Evolutionary conservation across 2,329 filamentous ascomycete species (phyloP).

Genomic region (Juglanconis oblonga): DNA sequence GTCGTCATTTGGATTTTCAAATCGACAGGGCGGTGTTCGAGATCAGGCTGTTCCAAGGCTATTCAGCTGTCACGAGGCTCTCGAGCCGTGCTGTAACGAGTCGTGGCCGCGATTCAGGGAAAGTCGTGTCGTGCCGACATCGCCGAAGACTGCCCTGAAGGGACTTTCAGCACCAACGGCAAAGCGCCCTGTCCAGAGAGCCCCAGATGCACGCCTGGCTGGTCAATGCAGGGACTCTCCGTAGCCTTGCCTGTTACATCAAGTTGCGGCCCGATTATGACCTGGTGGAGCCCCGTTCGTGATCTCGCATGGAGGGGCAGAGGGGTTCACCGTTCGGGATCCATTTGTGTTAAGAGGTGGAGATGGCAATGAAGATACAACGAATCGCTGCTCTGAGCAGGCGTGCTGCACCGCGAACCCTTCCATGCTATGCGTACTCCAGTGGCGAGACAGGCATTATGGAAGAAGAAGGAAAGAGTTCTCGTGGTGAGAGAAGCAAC

Average conservation of each 20-base stretch:
- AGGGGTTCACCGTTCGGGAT: too few species aligned
- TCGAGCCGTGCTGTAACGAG: not conserved
- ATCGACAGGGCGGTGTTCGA: not conserved
- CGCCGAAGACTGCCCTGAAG: not conserved
- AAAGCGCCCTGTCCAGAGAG: not conserved
- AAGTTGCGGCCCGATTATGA: not conserved
- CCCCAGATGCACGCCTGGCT: not conserved
- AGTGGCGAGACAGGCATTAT: too few species aligned
- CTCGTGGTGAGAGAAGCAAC: not conserved
- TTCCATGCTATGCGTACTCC: too few species aligned
- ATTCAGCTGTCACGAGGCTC: not conserved
- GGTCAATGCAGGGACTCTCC: not conserved
- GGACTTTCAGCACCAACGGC: not conserved
- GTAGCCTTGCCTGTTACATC: not conserved
- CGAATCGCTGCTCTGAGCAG: too few species aligned
- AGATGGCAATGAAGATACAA: too few species aligned
- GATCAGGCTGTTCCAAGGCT: not conserved
- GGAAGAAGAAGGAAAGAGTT: too few species aligned
- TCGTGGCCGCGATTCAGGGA: not conserved
- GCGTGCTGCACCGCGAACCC: too few species aligned
- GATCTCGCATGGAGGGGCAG: not conserved
- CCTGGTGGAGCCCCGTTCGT: conserved; percentile 1
- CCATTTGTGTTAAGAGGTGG: too few species aligned
- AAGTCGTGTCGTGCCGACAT: not conserved
- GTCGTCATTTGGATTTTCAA: conserved; percentile 8